Conservation (phyloP, 352 stramenopile species). For the Vaucheria bursata region DNA sequence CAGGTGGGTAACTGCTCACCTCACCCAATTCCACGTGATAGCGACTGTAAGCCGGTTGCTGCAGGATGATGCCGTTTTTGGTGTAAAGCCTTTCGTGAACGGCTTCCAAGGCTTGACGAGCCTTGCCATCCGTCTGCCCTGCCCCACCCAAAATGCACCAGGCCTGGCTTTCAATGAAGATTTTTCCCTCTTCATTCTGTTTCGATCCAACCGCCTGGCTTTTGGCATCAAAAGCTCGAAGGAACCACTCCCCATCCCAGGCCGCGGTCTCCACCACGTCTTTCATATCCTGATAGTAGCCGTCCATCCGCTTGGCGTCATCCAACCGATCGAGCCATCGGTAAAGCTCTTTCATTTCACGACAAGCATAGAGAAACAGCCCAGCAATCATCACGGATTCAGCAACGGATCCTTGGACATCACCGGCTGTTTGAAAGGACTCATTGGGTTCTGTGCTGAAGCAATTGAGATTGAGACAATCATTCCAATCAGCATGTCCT, state of each 20-base stretch:
- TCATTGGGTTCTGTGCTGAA: neutral
- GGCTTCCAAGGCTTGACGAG: neutral
- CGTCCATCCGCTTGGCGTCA: neutral
- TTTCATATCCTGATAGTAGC: neutral
- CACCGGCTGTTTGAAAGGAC: neutral
- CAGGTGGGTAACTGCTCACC: neutral
- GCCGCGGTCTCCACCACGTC: neutral
- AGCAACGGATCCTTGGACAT: neutral
- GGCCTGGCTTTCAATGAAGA: slow-evolving; percentile 1
- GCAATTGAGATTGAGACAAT: neutral
- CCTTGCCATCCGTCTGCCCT: neutral
- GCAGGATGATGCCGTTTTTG: neutral
- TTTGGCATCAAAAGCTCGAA: neutral
- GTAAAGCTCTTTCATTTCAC: neutral
- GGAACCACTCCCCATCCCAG: neutral
- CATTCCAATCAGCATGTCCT: neutral
- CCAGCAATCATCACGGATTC: slow-evolving; percentile 1
- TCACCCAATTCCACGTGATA: neutral
- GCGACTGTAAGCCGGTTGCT: neutral
- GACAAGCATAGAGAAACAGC: neutral
- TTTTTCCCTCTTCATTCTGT: neutral
- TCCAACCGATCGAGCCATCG: neutral
- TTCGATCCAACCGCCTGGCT: neutral
- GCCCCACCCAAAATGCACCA: neutral
- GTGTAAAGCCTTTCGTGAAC: neutral